Evolutionary conservation across 2,329 filamentous ascomycete species (phyloP), one percentile per base, ranked within the genome.

Genomic region (Penicillium sp.): DNA sequence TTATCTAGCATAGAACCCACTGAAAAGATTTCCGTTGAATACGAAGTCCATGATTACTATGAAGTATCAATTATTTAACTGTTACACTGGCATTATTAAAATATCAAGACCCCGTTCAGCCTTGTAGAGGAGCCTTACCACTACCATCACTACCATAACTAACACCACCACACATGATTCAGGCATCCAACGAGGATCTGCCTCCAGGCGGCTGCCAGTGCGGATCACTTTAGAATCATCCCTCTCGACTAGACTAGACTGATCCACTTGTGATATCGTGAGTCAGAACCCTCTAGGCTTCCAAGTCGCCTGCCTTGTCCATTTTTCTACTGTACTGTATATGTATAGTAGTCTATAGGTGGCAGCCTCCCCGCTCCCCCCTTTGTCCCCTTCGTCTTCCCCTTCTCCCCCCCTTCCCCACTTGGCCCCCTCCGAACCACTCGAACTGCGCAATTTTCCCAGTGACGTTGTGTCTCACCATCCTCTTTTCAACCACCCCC

Each of bases 381-480:
- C 31, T 39, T 39, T 21, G 9, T 21, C 10, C 10, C 19, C 19
- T 13, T 39, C 18, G 9, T 23, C 19, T 18, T 18, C 11, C 37
- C 13, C 26, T 10, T 54, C 44, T 44, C 47, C 46, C 29, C 56
- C 52, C 49, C 46, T 56, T 60, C 55, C 55, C 58, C 58, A 58
- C 55, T 55, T 52, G 37, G 19, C 54, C 46, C 47, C 55, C 52
- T 52, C 50, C 58, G 49, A 48, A 43, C 37, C 18, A 40, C 23
- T 45, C 44, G 48, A 33, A 31, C 50, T 50, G 37, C 52, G 43
- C 45, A 42, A 55, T 55, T 55, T 56, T 56, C 42, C 48, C 49
- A 21, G 56, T 61, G 59, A 61, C 59, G 56, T 59, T 56, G 51
- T 59, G 53, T 46, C 54, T 59, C 56, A 52, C 48, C 53, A 50